phyloP scores from a whole-genome alignment of 805 yeast genomes.

The Blastobotrys robertii region DNA sequence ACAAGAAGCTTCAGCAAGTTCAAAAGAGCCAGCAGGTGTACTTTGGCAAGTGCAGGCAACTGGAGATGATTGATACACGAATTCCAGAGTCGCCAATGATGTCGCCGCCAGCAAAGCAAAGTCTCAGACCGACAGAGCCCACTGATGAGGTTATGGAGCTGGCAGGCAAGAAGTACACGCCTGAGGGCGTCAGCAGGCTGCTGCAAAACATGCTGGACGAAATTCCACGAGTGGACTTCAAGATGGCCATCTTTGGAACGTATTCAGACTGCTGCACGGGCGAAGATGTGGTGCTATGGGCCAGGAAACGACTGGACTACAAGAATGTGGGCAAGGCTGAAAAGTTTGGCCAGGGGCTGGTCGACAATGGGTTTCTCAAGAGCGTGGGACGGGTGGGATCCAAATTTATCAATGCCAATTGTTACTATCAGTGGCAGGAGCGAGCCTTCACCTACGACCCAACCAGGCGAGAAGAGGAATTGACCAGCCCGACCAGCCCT shows the following conservation, averaged over 20 bases:
- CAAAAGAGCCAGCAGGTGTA: slow-evolving; percentile 46
- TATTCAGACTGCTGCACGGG: slow-evolving; percentile 57
- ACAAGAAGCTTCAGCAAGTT: slow-evolving; percentile 36
- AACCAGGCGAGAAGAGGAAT: slow-evolving; percentile 2
- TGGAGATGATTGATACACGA: slow-evolving; percentile 39
- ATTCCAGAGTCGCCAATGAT: background rate
- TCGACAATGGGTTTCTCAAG: slow-evolving; percentile 48
- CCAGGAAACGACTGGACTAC: slow-evolving; percentile 41
- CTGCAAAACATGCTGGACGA: slow-evolving; percentile 34
- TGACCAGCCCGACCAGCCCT: background rate
- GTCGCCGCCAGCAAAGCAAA: background rate
- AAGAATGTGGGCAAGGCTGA: slow-evolving; percentile 54
- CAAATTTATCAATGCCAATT: slow-evolving; percentile 56
- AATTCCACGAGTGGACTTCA: slow-evolving; percentile 45
- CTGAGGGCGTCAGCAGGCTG: slow-evolving; percentile 32
- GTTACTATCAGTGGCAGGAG: slow-evolving; percentile 69
- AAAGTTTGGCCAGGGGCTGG: slow-evolving; percentile 62
- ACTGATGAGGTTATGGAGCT: slow-evolving; percentile 6
- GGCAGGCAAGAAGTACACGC: slow-evolving; percentile 28
- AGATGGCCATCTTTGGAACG: slow-evolving; percentile 59
- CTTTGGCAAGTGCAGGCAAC: slow-evolving; percentile 58
- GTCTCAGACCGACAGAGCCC: background rate
- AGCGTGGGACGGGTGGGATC: slow-evolving; percentile 49
- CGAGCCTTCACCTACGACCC: slow-evolving; percentile 31
- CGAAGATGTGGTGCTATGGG: slow-evolving; percentile 48